Evolutionary conservation across 495 filamentous ascomycete species (phyloP), one percentile per base, ranked within the genome.

Genomic region (Lophiostoma macrostomum): DNA sequence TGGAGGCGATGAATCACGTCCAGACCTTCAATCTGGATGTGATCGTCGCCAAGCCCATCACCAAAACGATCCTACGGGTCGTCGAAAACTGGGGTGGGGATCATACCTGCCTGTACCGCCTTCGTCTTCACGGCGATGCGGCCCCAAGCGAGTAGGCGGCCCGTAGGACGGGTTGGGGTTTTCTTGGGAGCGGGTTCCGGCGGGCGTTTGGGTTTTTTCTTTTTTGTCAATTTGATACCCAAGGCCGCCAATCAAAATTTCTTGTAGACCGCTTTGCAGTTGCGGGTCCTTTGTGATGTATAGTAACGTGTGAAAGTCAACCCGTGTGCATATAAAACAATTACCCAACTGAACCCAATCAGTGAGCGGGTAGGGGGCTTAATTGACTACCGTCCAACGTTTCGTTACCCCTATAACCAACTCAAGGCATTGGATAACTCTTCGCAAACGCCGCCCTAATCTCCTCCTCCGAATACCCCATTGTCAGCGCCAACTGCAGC

Each of bases 41-140:
- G 11, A 65, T 76, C 32, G 37, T 75, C 29, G 29, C 51, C 2
- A 70, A 70, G 6, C 61, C 63, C 4, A 73, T 72, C 16, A 64
- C 70, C 24, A 63, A 69, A 11, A 48, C 82, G 20, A 53, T 81
- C 31, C 54, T 86, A 7, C 65, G 80, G 24, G 76, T 75, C 6
- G 61, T 68, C 24, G 74, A 60, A 28, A 84, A 81, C 60, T 78
- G 77, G 63, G 81, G 81, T 8, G 60, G 61, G 0, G 60, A 79
- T 23, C 76, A 76, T 50, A 82, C 82, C 3, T 86, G 83, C 66
- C 70, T 86, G 49, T 86, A 85, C 65, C 69, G 81, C 10, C 51
- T 84, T 11, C 56, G 75, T 20, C 25, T 85, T 50, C 81, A 78
- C 53, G 82, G 82, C 5, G 64, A 78, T 10, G 19, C 8, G 10